These are phyloP conservation scores for Penicillium sp. DNA, from an alignment of 2,329 filamentous ascomycete genomes.

Conservation along the genomic window DNA sequence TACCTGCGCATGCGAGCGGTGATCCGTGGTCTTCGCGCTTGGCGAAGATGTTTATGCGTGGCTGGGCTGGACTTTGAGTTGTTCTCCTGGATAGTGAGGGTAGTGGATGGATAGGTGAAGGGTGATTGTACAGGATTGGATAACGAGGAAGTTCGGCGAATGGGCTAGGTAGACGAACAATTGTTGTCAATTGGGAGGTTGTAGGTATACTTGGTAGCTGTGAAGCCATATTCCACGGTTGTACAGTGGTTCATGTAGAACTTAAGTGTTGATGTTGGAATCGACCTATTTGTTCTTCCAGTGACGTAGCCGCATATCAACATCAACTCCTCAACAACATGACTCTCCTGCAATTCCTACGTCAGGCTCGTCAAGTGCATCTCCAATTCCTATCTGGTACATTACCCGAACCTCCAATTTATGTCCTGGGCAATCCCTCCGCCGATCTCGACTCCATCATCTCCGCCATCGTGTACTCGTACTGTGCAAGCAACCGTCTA, in stretches of 20 bases:
- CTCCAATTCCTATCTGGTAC: constrained; percentile 24
- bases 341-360: constrained; percentile 38
- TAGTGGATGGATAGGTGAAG: constrained; percentile 34
- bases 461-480: constrained; percentile 58
- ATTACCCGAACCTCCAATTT: constrained; percentile 29
- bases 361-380: constrained; percentile 30
- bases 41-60: constrained; percentile 25
- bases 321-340: constrained; percentile 7
- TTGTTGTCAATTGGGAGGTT: background rate
- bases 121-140: constrained; percentile 27
- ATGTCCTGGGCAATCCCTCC: constrained; percentile 45
- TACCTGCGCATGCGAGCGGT: constrained; percentile 33
- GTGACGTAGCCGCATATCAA: background rate
- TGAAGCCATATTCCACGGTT: background rate
- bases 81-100: constrained; percentile 12
- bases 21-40: constrained; percentile 37
- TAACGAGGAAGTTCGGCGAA: constrained; percentile 29
- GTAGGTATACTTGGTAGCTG: background rate
- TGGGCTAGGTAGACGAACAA: constrained; percentile 19
- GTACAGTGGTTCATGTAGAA: background rate
- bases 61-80: background rate
- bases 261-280: background rate
- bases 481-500: constrained; percentile 48
- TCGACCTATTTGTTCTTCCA: background rate
- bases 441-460: constrained; percentile 61